phyloP scores from a whole-genome alignment of 805 yeast genomes.

The Candida namnaoensis region DNA sequence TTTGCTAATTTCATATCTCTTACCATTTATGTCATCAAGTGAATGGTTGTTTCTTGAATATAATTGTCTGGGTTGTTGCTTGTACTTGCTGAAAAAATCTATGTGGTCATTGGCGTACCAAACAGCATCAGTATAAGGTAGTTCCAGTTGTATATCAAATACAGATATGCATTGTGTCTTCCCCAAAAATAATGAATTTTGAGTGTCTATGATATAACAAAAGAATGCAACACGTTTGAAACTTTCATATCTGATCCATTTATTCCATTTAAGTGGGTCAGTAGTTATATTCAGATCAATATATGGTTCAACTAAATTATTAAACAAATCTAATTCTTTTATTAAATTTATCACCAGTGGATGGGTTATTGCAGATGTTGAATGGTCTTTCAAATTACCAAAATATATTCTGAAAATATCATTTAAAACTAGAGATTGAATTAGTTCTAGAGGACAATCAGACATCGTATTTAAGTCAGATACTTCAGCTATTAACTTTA shows the following conservation, averaged over 20 bases:
- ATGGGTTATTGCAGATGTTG: conserved; percentile 13
- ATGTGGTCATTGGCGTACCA: conserved; percentile 26
- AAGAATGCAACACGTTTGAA: conserved; percentile 33
- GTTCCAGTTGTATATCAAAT: conserved; percentile 33
- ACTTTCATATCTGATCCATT: conserved; percentile 38
- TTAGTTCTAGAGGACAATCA: conserved; percentile 10
- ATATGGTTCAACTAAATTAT: conserved; percentile 6
- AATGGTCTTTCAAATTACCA: conserved; percentile 14
- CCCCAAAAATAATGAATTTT: conserved; percentile 25
- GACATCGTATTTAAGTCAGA: conserved; percentile 6
- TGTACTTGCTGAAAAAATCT: conserved; percentile 16
- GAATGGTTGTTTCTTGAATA: conserved; percentile 1
- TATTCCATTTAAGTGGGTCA: conserved; percentile 23
- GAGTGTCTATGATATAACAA: conserved; percentile 32
- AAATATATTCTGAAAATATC: conserved; percentile 17
- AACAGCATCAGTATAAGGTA: conserved; percentile 36
- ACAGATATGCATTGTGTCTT: conserved; percentile 26
- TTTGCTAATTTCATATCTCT: conserved; percentile 5
- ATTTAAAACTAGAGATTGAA: conserved; percentile 17
- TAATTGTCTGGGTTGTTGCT: conserved; percentile 19
- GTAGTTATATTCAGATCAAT: conserved; percentile 1
- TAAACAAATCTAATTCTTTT: conserved; percentile 11
- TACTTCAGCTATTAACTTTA: conserved; percentile 6
- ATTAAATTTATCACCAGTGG: conserved; percentile 12
- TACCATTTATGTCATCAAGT: not conserved